These are phyloP conservation scores for Blepharisma undulans DNA, from an alignment of 169 alveolate genomes.

Conservation along the genomic window DNA sequence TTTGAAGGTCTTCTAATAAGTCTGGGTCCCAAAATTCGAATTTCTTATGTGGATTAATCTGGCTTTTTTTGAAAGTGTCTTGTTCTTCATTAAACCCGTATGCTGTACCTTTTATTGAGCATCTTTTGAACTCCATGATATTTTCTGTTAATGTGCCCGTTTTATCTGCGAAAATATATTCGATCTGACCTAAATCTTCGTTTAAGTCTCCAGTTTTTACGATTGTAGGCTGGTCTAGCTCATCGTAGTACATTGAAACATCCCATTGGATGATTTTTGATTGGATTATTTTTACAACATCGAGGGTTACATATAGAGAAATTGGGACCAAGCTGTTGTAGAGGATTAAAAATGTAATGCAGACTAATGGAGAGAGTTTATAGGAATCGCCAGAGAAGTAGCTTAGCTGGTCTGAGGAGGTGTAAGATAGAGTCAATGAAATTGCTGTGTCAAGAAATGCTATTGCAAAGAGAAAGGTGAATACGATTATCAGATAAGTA, in stretches of 20 bases:
- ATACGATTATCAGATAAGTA: background rate
- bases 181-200: slow-evolving; percentile 88
- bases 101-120: slow-evolving; percentile 27
- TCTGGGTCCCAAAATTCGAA: slow-evolving; percentile 28
- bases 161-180: slow-evolving; percentile 93
- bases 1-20: background rate
- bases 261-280: slow-evolving; percentile 90
- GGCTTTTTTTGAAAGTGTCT: slow-evolving; percentile 30
- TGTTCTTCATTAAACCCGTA: slow-evolving; percentile 30
- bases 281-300: slow-evolving; percentile 81
- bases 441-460: background rate
- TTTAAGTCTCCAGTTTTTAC: slow-evolving; percentile 78
- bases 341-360: slow-evolving; percentile 89
- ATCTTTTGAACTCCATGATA: slow-evolving; percentile 89
- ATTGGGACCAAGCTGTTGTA: slow-evolving; percentile 70
- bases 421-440: background rate
- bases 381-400: background rate
- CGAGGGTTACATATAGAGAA: slow-evolving; percentile 34
- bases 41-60: slow-evolving; percentile 49
- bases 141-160: slow-evolving; percentile 97
- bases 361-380: slow-evolving; percentile 89
- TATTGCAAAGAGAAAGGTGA: background rate
- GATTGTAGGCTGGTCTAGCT: slow-evolving; percentile 76
- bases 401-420: background rate
- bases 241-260: slow-evolving; percentile 78